Evolutionary conservation across 2,329 filamentous ascomycete genomes (phyloP), one percentile per base, ranked within the genome.

Genomic region (Grosmannia penicillata): DNA sequence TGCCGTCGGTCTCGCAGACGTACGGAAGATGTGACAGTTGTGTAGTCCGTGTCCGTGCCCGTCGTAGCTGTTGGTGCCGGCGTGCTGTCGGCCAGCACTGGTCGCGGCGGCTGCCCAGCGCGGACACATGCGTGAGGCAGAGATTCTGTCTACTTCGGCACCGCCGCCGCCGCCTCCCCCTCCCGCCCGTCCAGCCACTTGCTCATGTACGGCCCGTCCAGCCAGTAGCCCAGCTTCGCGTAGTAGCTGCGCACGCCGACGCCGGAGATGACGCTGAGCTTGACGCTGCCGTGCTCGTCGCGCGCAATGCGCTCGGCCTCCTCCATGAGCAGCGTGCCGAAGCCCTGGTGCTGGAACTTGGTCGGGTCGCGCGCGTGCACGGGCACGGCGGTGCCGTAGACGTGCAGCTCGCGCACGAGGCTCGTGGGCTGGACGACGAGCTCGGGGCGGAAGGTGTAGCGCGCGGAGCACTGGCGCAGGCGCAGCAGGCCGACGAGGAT

Each of bases 341-440:
- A 98, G 0, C 91, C 91, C 56, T 95, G 91, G 61, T 98, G 91
- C 63, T 98, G 91, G 60, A 96, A 96, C 60, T 96, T 96, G 58
- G 82, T 79, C 17, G 89, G 86, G 50, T 98, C 91, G 40, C 93
- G 73, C 8, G 86, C 89, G 58, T 98, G 91, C 33, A 98, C 83
- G 1, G 91, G 93, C n/a, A 98, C 91, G 0, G 93, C 91, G 17
- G 84, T 89, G 8, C 91, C 91, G 55, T 98, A 98, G 1, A 98
- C 91, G 58, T 98, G 91, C 39, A 98, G 66, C 59, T 98, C 91
- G 36, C 91, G 73, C 6, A 98, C 87, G 50, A 98, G 69, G 58
- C 85, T 94, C 0, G 85, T 93, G 34, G 82, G 84, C 61, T 96
- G 89, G 2, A 75, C 78, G 0, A 69, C 77, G 28, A 98, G 72